phyloP scores from a whole-genome alignment of 2,329 filamentous ascomycete genomes.

The Aspergillus puulaauensis region DNA sequence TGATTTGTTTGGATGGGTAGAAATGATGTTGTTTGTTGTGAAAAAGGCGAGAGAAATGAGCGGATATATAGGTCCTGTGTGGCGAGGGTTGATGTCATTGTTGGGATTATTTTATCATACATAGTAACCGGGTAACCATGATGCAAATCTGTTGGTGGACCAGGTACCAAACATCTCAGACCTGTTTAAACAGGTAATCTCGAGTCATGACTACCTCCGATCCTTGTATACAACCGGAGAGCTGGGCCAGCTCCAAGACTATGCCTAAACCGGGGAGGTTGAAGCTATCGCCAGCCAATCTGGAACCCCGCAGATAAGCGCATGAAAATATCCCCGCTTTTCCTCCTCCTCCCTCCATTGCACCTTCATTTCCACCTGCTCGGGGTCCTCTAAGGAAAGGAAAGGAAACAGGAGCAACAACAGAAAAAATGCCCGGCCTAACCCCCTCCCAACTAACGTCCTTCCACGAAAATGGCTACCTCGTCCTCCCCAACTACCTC shows the following conservation, averaged over 20 bases:
- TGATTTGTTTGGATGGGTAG: not conserved
- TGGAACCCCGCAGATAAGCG: not conserved
- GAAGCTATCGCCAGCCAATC: not conserved
- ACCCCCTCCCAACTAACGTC: conserved; percentile 67
- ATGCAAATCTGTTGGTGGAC: not conserved
- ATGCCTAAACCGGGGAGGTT: not conserved
- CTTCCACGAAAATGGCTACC: conserved; percentile 84
- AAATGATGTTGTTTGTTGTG: not conserved
- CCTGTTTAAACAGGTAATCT: too few species aligned
- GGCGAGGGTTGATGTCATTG: conserved; percentile 6
- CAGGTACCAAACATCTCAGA: too few species aligned
- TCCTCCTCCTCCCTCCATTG: too few species aligned
- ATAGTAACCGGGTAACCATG: not conserved
- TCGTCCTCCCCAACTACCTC: conserved; percentile 79
- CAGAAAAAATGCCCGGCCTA: conserved; percentile 46
- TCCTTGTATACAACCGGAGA: not conserved
- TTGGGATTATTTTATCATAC: not conserved
- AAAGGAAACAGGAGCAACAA: not conserved
- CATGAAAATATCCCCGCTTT: not conserved
- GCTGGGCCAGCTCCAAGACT: not conserved
- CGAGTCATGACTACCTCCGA: not conserved
- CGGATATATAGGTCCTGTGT: conserved; percentile 3
- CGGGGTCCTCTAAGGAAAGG: not conserved
- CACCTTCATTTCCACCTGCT: not conserved
- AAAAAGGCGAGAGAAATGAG: not conserved